These are phyloP conservation scores for Houttuynia cordata DNA, from an alignment of 164 flowering plant genomes.

Conservation along the genomic window DNA sequence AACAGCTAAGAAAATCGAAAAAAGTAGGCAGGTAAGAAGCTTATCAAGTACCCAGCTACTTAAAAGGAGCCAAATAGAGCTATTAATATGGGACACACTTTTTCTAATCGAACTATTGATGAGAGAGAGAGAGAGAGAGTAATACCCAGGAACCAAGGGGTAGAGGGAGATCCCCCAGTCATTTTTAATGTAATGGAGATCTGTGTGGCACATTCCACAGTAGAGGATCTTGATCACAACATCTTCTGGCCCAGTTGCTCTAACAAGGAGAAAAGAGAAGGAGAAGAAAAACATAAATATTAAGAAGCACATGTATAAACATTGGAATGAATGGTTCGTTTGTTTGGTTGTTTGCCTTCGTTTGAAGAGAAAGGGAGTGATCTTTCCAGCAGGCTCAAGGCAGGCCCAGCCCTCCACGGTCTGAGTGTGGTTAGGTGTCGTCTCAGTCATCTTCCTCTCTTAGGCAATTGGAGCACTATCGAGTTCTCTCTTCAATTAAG, in stretches of 20 bases:
- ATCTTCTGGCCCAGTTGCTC: conserved; percentile 41
- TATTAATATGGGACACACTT: no score
- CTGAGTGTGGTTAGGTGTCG: conserved; percentile 52
- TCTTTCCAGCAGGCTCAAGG: conserved; percentile 40
- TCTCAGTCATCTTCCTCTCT: conserved; percentile 27
- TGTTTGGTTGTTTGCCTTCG: conserved; percentile 30
- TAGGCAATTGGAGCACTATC: background rate
- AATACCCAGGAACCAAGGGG: conserved; percentile 78
- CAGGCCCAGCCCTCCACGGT: conserved; percentile 70
- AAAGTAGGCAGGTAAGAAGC: no score
- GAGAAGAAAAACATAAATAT: no score
- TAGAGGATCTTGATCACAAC: conserved; percentile 52
- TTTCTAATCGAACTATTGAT: no score
- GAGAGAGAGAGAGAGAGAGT: background rate
- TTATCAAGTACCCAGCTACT: no score
- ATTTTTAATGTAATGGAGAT: conserved; percentile 42
- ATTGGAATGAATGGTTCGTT: background rate
- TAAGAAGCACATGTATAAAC: no score
- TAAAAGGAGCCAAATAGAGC: no score
- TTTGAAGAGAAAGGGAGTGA: conserved; percentile 52
- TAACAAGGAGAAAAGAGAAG: background rate
- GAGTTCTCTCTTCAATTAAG: background rate
- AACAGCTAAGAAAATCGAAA: no score
- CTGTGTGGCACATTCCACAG: conserved; percentile 82
- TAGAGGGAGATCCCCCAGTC: conserved; percentile 76